Percentiles rank a stretch among this genome's conserved stretches.
phyloP scores from a whole-genome alignment of 1,284 basidiomycete species.

The Acaromyces ingoldii region DNA sequence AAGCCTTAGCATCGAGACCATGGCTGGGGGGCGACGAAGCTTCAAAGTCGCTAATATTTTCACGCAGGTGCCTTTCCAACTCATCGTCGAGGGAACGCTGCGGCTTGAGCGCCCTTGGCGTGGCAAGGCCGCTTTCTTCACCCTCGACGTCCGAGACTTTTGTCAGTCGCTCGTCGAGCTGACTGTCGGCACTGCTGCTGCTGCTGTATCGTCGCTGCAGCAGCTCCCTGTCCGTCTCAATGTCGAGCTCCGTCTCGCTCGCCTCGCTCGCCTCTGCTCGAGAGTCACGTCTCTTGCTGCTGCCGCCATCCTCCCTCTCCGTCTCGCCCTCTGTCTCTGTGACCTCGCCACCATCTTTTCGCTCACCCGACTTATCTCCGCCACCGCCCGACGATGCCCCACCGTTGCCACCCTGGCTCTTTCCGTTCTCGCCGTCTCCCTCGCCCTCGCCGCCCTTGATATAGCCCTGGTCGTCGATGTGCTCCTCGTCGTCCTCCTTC shows the following conservation, averaged over 20 bases:
- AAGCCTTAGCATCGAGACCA: not conserved
- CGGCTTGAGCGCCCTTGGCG: slow-evolving; percentile 1
- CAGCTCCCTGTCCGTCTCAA: slow-evolving; percentile 26
- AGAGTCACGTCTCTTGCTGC: slow-evolving; percentile 23
- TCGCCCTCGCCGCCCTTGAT: slow-evolving; percentile 43
- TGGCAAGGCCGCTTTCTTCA: slow-evolving; percentile 3
- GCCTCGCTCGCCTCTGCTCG: slow-evolving; percentile 1
- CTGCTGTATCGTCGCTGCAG: not conserved
- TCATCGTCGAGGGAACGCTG: not conserved
- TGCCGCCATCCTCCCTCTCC: slow-evolving; percentile 13
- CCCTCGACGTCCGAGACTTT: no score
- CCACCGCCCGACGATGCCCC: not conserved
- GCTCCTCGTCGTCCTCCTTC: slow-evolving; percentile 33
- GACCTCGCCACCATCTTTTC: not conserved
- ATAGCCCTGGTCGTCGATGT: slow-evolving; percentile 46
- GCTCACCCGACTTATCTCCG: not conserved
- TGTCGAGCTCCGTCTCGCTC: slow-evolving; percentile 18
- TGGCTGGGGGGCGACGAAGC: not conserved
- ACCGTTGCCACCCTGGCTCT: no score
- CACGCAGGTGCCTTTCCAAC: no score
- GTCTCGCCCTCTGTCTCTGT: slow-evolving; percentile 8
- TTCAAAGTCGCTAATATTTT: not conserved
- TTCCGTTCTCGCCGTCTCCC: slow-evolving; percentile 5
- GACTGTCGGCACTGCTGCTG: not conserved
- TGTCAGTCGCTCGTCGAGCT: not conserved